Evolutionary conservation across 768 basidiomycete genomes (phyloP).

Genomic region (Rhodotorula graminis): DNA sequence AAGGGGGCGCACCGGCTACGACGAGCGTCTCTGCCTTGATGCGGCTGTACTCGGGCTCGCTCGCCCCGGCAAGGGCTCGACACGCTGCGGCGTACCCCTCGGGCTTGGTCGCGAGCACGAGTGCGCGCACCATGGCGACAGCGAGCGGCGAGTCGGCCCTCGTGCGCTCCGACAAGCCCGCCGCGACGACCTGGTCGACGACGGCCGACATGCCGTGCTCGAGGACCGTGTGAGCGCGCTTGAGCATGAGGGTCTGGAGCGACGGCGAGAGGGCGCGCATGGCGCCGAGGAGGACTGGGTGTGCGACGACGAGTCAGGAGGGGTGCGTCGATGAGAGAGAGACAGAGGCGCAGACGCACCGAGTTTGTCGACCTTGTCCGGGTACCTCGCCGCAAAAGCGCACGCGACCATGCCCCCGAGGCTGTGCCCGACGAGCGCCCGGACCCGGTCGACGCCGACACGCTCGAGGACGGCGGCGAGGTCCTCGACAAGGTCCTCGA

Average conservation of each 20-base stretch:
- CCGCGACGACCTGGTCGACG: conserved; percentile 5
- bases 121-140: conserved; percentile 19
- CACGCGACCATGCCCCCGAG: conserved; percentile 30
- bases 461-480: conserved; percentile 12
- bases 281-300: conserved; percentile 28
- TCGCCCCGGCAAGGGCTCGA: conserved; percentile 4
- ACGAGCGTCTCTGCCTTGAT: conserved; percentile 18
- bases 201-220: conserved; percentile 9
- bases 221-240: conserved; percentile 14
- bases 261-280: conserved; percentile 11
- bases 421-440: conserved; percentile 28
- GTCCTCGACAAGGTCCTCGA: conserved; percentile 27
- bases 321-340: too few species aligned
- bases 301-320: too few species aligned
- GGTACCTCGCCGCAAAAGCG: conserved; percentile 20
- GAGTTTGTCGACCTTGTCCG: conserved; percentile 19
- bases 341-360: conserved; percentile 1
- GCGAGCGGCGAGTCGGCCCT: conserved; percentile 16
- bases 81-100: conserved; percentile 21
- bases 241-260: conserved; percentile 1
- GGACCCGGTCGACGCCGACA: background rate
- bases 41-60: conserved; percentile 12
- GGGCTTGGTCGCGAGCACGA: conserved; percentile 14
- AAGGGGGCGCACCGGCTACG: background rate
- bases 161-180: conserved; percentile 10